Evolutionary conservation across 163 green algal genomes (phyloP), one percentile per base, ranked within the genome.

Genomic region (Prototheca cutis): DNA sequence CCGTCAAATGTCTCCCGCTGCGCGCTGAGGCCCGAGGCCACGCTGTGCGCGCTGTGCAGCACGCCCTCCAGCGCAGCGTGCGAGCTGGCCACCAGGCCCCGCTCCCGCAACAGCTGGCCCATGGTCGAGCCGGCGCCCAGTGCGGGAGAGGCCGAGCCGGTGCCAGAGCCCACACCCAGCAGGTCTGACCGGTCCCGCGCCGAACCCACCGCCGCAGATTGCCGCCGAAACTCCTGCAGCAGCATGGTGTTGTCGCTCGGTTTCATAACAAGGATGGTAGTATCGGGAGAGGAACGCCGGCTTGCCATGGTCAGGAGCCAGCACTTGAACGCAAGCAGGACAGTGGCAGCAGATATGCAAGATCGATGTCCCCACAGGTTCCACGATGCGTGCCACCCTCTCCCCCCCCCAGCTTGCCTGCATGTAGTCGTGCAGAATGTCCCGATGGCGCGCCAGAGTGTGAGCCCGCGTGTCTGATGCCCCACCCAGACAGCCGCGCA

Each of bases 391-490:
- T n/a, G n/a, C n/a, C n/a, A n/a, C n/a, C n/a, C n/a, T n/a, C n/a
- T n/a, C n/a, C n/a, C n/a, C n/a, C n/a, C n/a, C n/a, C n/a, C n/a
- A n/a, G n/a, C n/a, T n/a, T n/a, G 45, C 75, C 69, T 79, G 70
- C 40, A 62, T 70, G 36, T 75, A 83, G 40, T 89, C 80, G 23
- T 84, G 79, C 32, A 96, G 71, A 32, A 98, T 95, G 71, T 97
- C 90, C 7, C 83, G 73, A 73, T 98, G 90, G 34, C 90, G 71
- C 1, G 85, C 84, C 8, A 98, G 69, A 15, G 81, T 94, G 72
- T 96, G 90, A 4, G 72, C 70, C 0, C 87, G 78, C 2, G 84
- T 60, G 65, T 94, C 88, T 7, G 36, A 65, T 2, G 55, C 70
- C 23, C 75, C 84, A 15, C 75, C 53, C 24, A 58, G 27, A 33